Conservation (phyloP, 257 asterid genomes). For the Eustoma russellianum region DNA sequence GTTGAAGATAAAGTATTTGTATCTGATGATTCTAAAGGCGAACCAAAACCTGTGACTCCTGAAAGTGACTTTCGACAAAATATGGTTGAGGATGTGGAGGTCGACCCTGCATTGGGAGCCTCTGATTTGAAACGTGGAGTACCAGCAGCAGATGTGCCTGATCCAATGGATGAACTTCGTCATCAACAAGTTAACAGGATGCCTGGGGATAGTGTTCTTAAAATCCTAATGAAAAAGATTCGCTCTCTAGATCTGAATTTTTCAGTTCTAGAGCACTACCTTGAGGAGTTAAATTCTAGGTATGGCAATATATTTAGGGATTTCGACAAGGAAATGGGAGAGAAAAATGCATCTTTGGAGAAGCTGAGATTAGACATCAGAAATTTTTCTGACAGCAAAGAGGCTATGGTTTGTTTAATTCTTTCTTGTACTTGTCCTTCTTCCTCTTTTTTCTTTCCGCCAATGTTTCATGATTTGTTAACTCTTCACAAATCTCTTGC, state of each 20-base stretch:
- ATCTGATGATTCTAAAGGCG: slow-evolving; percentile 31
- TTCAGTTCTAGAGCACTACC: slow-evolving; percentile 68
- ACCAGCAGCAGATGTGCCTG: slow-evolving; percentile 38
- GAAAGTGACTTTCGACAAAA: slow-evolving; percentile 35
- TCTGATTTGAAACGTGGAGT: slow-evolving; percentile 34
- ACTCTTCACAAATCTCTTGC: slow-evolving; percentile 20
- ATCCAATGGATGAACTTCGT: slow-evolving; percentile 66
- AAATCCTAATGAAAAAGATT: slow-evolving; percentile 79
- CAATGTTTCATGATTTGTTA: neutral
- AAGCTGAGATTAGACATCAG: slow-evolving; percentile 48
- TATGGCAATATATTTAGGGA: slow-evolving; percentile 61
- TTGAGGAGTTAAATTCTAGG: slow-evolving; percentile 69
- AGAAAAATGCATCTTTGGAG: slow-evolving; percentile 42
- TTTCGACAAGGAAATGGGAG: slow-evolving; percentile 55
- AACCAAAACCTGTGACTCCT: slow-evolving; percentile 22
- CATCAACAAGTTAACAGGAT: slow-evolving; percentile 71
- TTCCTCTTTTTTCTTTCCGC: too few relatives aligned
- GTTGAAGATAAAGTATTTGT: slow-evolving; percentile 45
- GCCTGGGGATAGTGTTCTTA: slow-evolving; percentile 98
- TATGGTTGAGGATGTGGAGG: slow-evolving; percentile 33
- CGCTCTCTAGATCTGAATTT: slow-evolving; percentile 77
- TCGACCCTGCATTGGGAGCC: slow-evolving; percentile 21
- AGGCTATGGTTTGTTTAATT: slow-evolving; percentile 50
- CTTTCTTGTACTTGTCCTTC: neutral
- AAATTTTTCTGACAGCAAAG: slow-evolving; percentile 57